Evolutionary conservation across 2,329 filamentous ascomycete species (phyloP).

Genomic region (Penicillium psychrosexuale): DNA sequence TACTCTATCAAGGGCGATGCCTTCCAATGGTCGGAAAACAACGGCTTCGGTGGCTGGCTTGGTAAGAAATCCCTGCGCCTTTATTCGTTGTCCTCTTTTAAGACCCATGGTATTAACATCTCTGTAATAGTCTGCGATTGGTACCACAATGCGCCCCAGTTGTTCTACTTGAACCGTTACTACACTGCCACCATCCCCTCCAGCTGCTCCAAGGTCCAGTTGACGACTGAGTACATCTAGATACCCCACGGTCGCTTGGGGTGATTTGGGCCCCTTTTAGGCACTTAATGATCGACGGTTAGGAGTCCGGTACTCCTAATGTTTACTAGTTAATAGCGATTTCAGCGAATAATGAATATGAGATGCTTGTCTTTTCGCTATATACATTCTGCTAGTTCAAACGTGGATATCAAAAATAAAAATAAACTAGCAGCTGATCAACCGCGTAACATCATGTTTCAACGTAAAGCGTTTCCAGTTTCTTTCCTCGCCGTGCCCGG

Average conservation of each 20-base stretch:
- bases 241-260: constrained; percentile 7
- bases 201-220: constrained; percentile 35
- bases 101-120: constrained; percentile 1
- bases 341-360: constrained; percentile 3
- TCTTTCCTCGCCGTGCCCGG: not conserved
- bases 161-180: constrained; percentile 36
- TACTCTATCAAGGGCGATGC: constrained; percentile 31
- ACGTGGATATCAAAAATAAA: constrained; percentile 7
- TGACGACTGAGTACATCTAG: constrained; percentile 27
- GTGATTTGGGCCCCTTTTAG: not conserved
- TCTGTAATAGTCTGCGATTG: constrained; percentile 38
- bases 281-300: not conserved
- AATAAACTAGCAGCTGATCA: not conserved
- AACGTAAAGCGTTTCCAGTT: constrained; percentile 1
- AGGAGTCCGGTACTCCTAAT: not conserved
- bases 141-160: constrained; percentile 40
- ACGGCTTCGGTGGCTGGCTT: constrained; percentile 41
- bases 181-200: constrained; percentile 25
- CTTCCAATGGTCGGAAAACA: constrained; percentile 28
- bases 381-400: constrained; percentile 5
- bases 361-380: constrained; percentile 3
- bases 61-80: constrained; percentile 26
- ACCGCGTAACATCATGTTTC: constrained; percentile 8
- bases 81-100: not conserved
- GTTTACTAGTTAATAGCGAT: constrained; percentile 3